Base-by-base conservation (phyloP, 441 rosid species). In the Arabidopsis hybrid region DNA sequence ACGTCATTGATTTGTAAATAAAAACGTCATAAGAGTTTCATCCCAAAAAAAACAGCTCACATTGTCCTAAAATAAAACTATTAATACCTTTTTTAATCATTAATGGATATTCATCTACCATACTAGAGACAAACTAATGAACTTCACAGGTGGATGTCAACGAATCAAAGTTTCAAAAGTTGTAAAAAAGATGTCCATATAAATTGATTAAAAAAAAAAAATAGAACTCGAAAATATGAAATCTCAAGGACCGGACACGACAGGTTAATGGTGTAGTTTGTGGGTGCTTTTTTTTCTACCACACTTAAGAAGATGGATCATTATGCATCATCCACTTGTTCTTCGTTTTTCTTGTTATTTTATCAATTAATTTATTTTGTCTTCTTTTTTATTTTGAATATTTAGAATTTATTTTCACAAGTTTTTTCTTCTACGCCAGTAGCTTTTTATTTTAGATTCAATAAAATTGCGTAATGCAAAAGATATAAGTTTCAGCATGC, bases 261-360 rank as follows among this genome's bases (percentile, higher is more conserved):
- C 3, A 57, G 7, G 9, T 68, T 68, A 75, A 43, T 75, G 73
- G 57, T 42, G 57, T 31, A 17, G 61, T 21, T 52, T 75, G 73
- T 68, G 78, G 74, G 63, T 75, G 74, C 69, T 60, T 68, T 62
- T 35, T 59, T 69, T 69, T 53, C 59, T 68, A 62, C 74, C 70
- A 75, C 70, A 75, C 74, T 38, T 75, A 55, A 12, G 65, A 69
- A 68, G 58, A 68, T 75, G 75, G 75, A 62, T 76, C 38, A 39
- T 62, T 55, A 62, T 55, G 75, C 60, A 76, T 68, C 79, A 56
- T 45, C 79, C 79, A 76, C 79, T 76, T 63, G 60, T 75, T 68
- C 8, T 75, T 67, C 18, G 43, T 42, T 14, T 67, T 12, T 60
- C 6, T 38, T 61, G 7, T 11, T 2, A 4, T n/a, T 29, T 4